Evolutionary conservation across 345 rosid species (phyloP), one percentile per base, ranked within the genome.

Genomic region (Garcia nutans): DNA sequence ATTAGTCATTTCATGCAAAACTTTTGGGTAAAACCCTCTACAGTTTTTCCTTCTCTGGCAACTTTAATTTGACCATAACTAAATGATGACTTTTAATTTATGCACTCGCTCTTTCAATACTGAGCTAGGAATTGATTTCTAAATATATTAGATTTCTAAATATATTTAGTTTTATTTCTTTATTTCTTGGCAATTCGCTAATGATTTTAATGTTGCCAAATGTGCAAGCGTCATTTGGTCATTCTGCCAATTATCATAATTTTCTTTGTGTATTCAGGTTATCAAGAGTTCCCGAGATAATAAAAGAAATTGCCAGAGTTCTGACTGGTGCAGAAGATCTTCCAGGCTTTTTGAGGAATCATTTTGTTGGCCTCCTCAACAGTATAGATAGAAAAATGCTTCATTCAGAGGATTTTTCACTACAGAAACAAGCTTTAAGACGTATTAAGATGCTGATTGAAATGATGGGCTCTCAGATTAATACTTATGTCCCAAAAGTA

Each of bases 321-420:
- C 87, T 93, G 75, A 93, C 97, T 56, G 86, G 87, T 64, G 83
- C 82, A 22, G 97, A 95, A 78, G 97, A 91, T 82, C 93, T 93
- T 81, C 87, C 97, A 58, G 88, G 85, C 70, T 95, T 95, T 82
- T 82, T 93, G 84, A 91, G 93, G 84, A 90, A 90, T 84, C 99
- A 95, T 84, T 95, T 95, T 93, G 98, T 95, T 83, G 91, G 97
- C 70, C 96, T 95, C 65, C 98, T 95, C 68, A 93, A 95, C 78
- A 89, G 93, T 80, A 90, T 95, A 45, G 99, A 95, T 79, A 88
- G 92, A 84, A 93, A 90, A 80, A 88, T 91, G 98, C 94, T 91
- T 71, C 98, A 91, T 79, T 84, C 96, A 41, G 92, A 89, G 72
- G 92, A 91, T 74, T 62, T 81, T 75, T 85, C 80, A 19, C 84